These are phyloP conservation scores for Coemansia sp. DNA, from an alignment of 192 early-diverging fungal genomes.

Conservation along the genomic window DNA sequence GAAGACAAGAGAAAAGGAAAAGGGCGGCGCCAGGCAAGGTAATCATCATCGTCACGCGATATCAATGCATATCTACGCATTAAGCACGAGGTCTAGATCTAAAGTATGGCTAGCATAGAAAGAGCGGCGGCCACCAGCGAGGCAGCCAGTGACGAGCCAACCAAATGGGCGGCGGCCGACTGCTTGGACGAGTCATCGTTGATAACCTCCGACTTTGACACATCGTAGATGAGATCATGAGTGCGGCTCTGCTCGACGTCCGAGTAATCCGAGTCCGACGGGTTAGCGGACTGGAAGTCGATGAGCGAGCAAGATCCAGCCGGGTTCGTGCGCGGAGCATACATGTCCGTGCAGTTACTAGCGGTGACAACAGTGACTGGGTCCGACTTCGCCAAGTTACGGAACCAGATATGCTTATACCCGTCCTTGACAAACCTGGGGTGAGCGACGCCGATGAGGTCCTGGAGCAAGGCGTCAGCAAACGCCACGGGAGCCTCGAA, in stretches of 20 bases:
- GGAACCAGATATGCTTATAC: constrained; percentile 66
- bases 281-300: constrained; percentile 46
- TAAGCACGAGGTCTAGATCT: not conserved
- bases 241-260: constrained; percentile 48
- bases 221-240: constrained; percentile 43
- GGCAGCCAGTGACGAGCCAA: not conserved
- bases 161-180: not conserved
- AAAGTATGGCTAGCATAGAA: not conserved
- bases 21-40: no score
- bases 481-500: constrained; percentile 68
- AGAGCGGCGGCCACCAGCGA: not conserved
- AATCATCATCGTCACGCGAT: not conserved
- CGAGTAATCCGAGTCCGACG: constrained; percentile 34
- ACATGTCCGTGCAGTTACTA: constrained; percentile 60
- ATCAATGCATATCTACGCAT: not conserved
- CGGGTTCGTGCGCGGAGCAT: constrained; percentile 35
- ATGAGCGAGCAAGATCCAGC: constrained; percentile 35
- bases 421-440: constrained; percentile 56
- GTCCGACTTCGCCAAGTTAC: constrained; percentile 65
- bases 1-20: not conserved
- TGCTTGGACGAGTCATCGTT: constrained; percentile 14
- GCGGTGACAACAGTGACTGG: constrained; percentile 54
- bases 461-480: constrained; percentile 70
- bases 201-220: constrained; percentile 43
- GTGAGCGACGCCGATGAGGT: constrained; percentile 67